Conservation (phyloP, 164 flowering plant species). For the Cinnamomum chago region DNA sequence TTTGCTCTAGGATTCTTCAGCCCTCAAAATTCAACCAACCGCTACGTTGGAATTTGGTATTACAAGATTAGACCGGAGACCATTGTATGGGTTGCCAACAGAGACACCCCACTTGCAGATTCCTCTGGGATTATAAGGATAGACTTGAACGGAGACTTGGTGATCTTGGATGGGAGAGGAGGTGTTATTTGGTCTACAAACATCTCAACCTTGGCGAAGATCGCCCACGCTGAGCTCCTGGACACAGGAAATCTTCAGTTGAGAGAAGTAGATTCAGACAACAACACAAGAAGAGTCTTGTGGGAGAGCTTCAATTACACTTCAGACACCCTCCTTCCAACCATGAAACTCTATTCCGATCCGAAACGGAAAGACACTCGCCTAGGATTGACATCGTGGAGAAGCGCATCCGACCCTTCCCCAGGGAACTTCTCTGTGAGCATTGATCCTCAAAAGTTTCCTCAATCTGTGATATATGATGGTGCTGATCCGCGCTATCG, state of each 20-base stretch:
- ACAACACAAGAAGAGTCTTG: not conserved
- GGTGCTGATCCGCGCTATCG: not conserved
- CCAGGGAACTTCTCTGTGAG: not conserved
- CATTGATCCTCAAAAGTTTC: not conserved
- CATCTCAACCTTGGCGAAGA: not conserved
- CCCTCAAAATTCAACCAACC: constrained; percentile 10
- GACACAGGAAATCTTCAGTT: constrained; percentile 47
- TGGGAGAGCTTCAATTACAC: constrained; percentile 11
- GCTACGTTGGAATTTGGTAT: constrained; percentile 22
- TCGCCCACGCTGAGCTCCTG: constrained; percentile 26
- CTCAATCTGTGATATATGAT: not conserved
- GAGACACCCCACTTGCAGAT: constrained; percentile 39
- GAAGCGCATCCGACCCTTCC: not conserved
- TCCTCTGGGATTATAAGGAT: constrained; percentile 28
- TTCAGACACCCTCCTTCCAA: constrained; percentile 25
- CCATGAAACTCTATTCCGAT: constrained; percentile 26
- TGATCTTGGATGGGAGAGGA: not conserved
- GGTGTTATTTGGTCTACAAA: not conserved
- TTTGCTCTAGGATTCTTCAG: constrained; percentile 23
- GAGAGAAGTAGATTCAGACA: constrained; percentile 1
- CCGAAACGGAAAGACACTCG: constrained; percentile 4
- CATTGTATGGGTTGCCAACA: constrained; percentile 60
- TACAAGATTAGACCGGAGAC: constrained; percentile 15
- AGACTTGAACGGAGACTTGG: constrained; percentile 23
- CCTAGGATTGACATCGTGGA: constrained; percentile 8